Percentiles rank a stretch among this genome's conserved stretches.
Evolutionary conservation across 805 yeast species (phyloP).

Genomic region (Metschnikowia kofuensis): DNA sequence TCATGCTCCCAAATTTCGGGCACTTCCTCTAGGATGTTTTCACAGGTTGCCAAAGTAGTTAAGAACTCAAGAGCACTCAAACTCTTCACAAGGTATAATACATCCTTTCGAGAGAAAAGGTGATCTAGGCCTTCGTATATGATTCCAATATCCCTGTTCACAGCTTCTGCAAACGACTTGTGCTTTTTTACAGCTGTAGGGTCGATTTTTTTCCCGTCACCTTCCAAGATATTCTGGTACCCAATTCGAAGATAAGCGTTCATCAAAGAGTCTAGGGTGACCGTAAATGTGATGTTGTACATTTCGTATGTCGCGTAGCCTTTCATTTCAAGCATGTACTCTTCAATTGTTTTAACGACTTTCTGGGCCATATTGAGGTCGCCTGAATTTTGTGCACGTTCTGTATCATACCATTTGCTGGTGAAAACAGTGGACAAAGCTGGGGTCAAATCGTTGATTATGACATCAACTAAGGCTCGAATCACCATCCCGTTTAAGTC

Average conservation of each 20-base stretch:
- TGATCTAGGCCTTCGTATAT: slow-evolving; percentile 35
- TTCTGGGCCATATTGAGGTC: slow-evolving; percentile 50
- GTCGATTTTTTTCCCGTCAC: slow-evolving; percentile 41
- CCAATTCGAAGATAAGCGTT: slow-evolving; percentile 39
- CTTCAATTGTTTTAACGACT: slow-evolving; percentile 69
- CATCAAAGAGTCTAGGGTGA: slow-evolving; percentile 38
- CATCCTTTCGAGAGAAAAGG: slow-evolving; percentile 40
- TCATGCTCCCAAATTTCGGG: slow-evolving; percentile 54
- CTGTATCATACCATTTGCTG: slow-evolving; percentile 61
- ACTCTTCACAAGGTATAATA: slow-evolving; percentile 36
- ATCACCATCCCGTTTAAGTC: slow-evolving; percentile 80
- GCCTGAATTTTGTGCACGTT: slow-evolving; percentile 23
- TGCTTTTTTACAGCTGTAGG: slow-evolving; percentile 33
- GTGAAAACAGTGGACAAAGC: slow-evolving; percentile 63
- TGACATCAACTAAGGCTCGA: slow-evolving; percentile 61
- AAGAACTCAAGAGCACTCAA: slow-evolving; percentile 41
- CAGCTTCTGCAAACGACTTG: slow-evolving; percentile 37
- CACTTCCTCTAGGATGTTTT: slow-evolving; percentile 30
- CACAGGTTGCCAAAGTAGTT: slow-evolving; percentile 38
- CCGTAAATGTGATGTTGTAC: slow-evolving; percentile 37
- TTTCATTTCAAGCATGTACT: slow-evolving; percentile 66
- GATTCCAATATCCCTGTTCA: slow-evolving; percentile 37
- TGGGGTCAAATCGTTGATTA: slow-evolving; percentile 66
- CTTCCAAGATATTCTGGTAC: slow-evolving; percentile 38
- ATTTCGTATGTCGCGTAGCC: slow-evolving; percentile 42